Evolutionary conservation across 169 alveolate genomes (phyloP).

Genomic region (Plasmodium gonderi): DNA sequence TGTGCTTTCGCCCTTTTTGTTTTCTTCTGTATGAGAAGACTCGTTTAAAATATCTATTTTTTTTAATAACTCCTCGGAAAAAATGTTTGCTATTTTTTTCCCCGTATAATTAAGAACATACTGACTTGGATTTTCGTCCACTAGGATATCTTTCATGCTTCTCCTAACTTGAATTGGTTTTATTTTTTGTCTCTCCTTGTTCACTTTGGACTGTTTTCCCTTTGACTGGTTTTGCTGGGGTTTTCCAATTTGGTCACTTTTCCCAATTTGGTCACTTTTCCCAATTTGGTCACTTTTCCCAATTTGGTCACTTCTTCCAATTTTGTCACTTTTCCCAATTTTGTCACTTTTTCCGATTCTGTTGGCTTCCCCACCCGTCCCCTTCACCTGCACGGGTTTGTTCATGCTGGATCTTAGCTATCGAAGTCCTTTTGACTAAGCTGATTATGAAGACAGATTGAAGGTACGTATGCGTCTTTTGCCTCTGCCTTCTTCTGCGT

Average conservation of each 20-base stretch:
- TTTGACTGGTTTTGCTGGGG: no score
- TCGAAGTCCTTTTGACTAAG: neutral
- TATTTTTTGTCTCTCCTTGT: conserved; percentile 10
- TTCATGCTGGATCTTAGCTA: neutral
- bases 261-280: no score
- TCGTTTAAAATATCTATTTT: neutral
- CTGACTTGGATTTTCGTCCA: conserved; percentile 19
- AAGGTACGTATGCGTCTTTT: neutral
- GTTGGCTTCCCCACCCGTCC: neutral
- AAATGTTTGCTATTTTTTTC: conserved; percentile 10
- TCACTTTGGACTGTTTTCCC: neutral
- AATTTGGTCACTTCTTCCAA: neutral
- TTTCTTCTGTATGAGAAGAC: neutral
- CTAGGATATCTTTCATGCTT: conserved; percentile 46
- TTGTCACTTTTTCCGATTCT: neutral
- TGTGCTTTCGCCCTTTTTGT: neutral
- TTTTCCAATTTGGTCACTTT: no score
- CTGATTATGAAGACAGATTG: neutral
- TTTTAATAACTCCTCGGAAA: neutral
- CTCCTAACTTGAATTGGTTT: conserved; percentile 64
- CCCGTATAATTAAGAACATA: conserved; percentile 45
- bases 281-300: neutral
- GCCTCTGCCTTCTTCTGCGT: neutral
- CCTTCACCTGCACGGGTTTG: neutral
- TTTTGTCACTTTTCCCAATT: neutral